A percentile compares a stretch with the other conserved stretches of the same genome.
These are phyloP conservation scores for Vickermania spadyakhi DNA, from an alignment of 208 protist genomes.

Conservation along the genomic window DNA sequence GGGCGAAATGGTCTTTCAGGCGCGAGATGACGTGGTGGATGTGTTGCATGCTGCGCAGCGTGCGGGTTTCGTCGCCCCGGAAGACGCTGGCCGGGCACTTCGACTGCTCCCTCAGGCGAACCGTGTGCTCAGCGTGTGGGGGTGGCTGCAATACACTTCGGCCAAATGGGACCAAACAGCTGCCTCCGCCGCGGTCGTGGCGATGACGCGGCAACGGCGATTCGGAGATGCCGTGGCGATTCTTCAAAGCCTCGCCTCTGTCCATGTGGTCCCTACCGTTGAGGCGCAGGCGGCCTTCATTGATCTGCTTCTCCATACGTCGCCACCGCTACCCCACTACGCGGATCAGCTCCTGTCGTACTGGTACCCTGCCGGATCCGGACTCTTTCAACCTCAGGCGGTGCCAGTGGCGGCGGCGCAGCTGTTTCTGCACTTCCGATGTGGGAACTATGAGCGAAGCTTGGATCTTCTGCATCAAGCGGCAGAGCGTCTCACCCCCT, in stretches of 20 bases:
- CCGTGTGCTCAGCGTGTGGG: slow-evolving; percentile 36
- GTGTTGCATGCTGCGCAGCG: slow-evolving; percentile 32
- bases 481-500: background rate
- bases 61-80: slow-evolving; percentile 36
- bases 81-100: slow-evolving; percentile 41
- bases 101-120: slow-evolving; percentile 20
- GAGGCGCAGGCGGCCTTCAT: slow-evolving; percentile 51
- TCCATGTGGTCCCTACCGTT: slow-evolving; percentile 26
- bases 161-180: slow-evolving; percentile 56
- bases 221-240: slow-evolving; percentile 44
- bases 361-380: slow-evolving; percentile 32
- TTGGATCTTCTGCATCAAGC: slow-evolving; percentile 20
- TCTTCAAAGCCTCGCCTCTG: slow-evolving; percentile 53
- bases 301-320: slow-evolving; percentile 19
- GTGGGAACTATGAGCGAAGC: background rate
- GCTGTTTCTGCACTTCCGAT: slow-evolving; percentile 20
- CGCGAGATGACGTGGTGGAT: slow-evolving; percentile 20
- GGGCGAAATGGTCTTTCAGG: slow-evolving; percentile 8
- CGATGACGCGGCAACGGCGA: slow-evolving; percentile 22
- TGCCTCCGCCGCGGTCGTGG: slow-evolving; percentile 41
- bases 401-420: slow-evolving; percentile 41
- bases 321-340: slow-evolving; percentile 41
- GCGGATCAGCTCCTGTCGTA: slow-evolving; percentile 62
- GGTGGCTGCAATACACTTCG: slow-evolving; percentile 78
- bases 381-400: slow-evolving; percentile 5